Evolutionary conservation across 345 rosid species (phyloP).

Genomic region (Euphorbia peplus): DNA sequence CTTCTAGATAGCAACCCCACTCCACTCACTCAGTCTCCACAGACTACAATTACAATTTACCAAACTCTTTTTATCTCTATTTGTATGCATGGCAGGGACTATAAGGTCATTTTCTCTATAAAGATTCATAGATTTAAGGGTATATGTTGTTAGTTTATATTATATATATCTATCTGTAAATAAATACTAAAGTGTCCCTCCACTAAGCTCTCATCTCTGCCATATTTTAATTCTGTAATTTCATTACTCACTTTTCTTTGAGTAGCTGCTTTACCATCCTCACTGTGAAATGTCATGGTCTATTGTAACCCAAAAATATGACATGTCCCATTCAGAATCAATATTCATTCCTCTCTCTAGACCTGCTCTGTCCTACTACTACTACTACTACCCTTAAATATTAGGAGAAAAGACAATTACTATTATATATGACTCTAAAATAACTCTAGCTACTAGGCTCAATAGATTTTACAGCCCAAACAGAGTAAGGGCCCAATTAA

Average conservation of each 20-base stretch:
- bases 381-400: no score
- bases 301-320: conserved; percentile 5
- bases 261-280: conserved; percentile 10
- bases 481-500: conserved; percentile 17
- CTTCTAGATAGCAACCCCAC: conserved; percentile 29
- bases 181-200: conserved; percentile 8
- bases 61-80: background rate
- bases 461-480: conserved; percentile 23
- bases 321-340: conserved; percentile 6
- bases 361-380: no score
- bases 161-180: background rate
- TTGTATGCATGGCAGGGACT: no score
- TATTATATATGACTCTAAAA: no score
- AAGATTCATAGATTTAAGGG: no score
- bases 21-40: conserved; percentile 4
- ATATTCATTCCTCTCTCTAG: conserved; percentile 9
- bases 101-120: no score
- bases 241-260: conserved; percentile 17
- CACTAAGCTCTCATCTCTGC: conserved; percentile 1
- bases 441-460: conserved; percentile 3
- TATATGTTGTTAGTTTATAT: no score
- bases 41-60: conserved; percentile 20
- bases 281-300: conserved; percentile 16
- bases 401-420: no score
- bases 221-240: no score